Evolutionary conservation across 179 eudicot genomes (phyloP).

Genomic region (Silene noctiflora): DNA sequence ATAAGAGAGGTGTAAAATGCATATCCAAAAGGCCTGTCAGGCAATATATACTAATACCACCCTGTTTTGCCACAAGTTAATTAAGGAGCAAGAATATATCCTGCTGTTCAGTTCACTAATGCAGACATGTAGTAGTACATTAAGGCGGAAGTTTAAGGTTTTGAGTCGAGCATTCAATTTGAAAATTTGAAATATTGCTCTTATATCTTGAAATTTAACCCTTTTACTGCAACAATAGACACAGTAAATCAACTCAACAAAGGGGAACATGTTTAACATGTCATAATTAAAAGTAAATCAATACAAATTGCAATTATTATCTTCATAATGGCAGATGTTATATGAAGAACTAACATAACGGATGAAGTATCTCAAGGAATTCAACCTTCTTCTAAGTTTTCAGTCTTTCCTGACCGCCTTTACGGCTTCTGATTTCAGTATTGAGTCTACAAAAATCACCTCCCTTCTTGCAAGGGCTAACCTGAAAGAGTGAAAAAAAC

Average conservation of each 20-base stretch:
- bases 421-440: background rate
- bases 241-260: background rate
- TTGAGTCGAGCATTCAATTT: background rate
- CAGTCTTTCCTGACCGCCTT: background rate
- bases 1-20: constrained; percentile 26
- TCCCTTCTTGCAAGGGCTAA: background rate
- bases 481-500: background rate
- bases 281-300: background rate
- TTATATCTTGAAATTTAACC: background rate
- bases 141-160: background rate
- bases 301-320: background rate
- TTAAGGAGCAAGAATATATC: background rate
- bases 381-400: background rate
- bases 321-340: background rate
- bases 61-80: background rate
- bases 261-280: background rate
- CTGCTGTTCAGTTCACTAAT: background rate
- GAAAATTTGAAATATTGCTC: background rate
- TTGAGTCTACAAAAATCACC: background rate
- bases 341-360: background rate
- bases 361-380: background rate
- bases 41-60: constrained; percentile 1
- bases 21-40: constrained; percentile 10
- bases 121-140: background rate
- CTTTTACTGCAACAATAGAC: background rate